Percentiles rank a stretch among this genome's conserved stretches.
Conservation (phyloP, 2,329 filamentous ascomycete genomes). For the Madurella mycetomatis region DNA sequence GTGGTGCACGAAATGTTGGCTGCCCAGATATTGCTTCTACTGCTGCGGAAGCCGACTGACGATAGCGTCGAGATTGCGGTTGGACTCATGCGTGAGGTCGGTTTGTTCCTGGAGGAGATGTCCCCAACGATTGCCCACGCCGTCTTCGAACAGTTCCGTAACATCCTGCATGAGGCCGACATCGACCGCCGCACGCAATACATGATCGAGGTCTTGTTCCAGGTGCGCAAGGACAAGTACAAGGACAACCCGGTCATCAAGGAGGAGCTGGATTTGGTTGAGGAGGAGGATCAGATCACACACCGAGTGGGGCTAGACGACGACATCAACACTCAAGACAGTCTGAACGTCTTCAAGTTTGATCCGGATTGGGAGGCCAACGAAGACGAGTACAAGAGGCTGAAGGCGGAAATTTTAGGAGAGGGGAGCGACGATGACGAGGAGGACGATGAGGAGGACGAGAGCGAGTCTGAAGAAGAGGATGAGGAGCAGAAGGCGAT, state of each 20-base stretch:
- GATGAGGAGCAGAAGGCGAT: conserved; percentile 75
- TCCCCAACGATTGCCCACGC: conserved; percentile 79
- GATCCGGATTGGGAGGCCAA: conserved; percentile 87
- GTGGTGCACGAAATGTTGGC: conserved; percentile 91
- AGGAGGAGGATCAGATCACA: conserved; percentile 97
- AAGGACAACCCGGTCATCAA: conserved; percentile 89
- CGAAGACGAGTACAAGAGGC: conserved; percentile 81
- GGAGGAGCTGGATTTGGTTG: conserved; percentile 90
- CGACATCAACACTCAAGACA: conserved; percentile 78
- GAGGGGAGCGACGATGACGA: conserved; percentile 84
- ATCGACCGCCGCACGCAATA: conserved; percentile 99
- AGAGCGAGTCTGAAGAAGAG: conserved; percentile 67
- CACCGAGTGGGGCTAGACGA: conserved; percentile 80
- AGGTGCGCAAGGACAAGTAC: conserved; percentile 93
- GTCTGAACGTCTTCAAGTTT: conserved; percentile 92
- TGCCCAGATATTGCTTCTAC: conserved; percentile 84
- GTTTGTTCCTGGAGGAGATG: conserved; percentile 94
- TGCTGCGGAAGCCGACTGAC: conserved; percentile 92
- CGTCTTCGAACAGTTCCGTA: conserved; percentile 93
- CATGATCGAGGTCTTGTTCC: conserved; percentile 97
- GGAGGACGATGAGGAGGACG: conserved; percentile 60
- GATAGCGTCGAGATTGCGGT: conserved; percentile 98
- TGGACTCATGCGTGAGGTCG: conserved; percentile 85
- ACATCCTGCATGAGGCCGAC: conserved; percentile 91
- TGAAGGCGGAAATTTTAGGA: conserved; percentile 91